Percentiles rank a stretch among this genome's conserved stretches.
These are phyloP conservation scores for Osmanthus fragrans DNA, from an alignment of 257 asterid genomes.

Conservation along the genomic window DNA sequence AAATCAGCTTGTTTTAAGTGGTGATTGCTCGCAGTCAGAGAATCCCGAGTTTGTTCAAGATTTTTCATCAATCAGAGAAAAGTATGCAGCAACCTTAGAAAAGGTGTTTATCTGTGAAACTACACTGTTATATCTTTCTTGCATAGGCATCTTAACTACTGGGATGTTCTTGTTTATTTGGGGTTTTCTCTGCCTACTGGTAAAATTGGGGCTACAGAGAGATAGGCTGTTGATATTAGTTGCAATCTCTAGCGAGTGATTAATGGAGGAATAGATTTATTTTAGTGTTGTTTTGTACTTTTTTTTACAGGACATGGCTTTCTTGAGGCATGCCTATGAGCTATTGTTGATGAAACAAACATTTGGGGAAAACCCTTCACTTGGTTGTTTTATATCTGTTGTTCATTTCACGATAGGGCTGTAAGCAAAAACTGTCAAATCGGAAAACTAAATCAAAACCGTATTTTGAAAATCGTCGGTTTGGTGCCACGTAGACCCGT, in stretches of 20 bases:
- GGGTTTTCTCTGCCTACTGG: constrained; percentile 9
- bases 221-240: constrained; percentile 5
- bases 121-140: background rate
- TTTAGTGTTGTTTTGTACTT: too few species aligned
- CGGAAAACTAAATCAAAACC: too few species aligned
- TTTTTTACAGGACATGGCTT: background rate
- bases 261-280: too few species aligned
- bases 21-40: constrained; percentile 41
- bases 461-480: too few species aligned
- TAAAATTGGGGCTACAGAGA: constrained; percentile 13
- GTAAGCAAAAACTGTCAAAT: too few species aligned
- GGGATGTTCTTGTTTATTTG: constrained; percentile 7
- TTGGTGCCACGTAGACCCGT: too few species aligned
- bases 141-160: constrained; percentile 6
- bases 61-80: constrained; percentile 38
- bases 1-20: constrained; percentile 36
- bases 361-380: background rate
- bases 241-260: background rate
- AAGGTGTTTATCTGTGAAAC: constrained; percentile 33
- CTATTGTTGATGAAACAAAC: background rate
- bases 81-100: constrained; percentile 41
- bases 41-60: constrained; percentile 28
- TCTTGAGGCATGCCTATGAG: background rate
- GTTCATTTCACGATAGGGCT: background rate
- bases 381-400: constrained; percentile 5